Conservation (phyloP, 1,284 basidiomycete genomes). For the Singerocomus inundabilis region DNA sequence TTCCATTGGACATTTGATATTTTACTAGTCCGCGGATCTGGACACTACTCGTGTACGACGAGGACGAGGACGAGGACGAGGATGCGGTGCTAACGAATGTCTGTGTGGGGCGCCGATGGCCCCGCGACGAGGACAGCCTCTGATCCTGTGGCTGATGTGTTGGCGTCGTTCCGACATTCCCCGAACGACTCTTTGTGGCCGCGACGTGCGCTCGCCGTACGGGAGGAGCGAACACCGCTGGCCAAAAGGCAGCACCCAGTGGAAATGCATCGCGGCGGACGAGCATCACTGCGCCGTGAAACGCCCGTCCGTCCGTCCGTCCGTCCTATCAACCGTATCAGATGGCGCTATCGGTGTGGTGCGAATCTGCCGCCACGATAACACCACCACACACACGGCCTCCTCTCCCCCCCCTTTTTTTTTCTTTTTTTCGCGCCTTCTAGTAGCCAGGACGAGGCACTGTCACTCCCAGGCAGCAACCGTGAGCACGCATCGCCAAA, state of each 20-base stretch:
- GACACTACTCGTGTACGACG: background rate
- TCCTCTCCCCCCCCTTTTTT: too few species aligned
- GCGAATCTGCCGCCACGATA: slow-evolving; percentile 16
- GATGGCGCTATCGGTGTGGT: slow-evolving; percentile 21
- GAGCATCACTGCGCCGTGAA: slow-evolving; percentile 24
- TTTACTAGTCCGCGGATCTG: slow-evolving; percentile 26
- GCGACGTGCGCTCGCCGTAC: too few species aligned
- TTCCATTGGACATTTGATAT: slow-evolving; percentile 12
- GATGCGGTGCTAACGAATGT: background rate
- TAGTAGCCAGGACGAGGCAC: too few species aligned
- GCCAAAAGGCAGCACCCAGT: slow-evolving; percentile 2
- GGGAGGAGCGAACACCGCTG: background rate
- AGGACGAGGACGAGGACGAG: too few species aligned
- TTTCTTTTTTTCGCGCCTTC: too few species aligned
- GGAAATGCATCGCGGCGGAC: slow-evolving; percentile 27
- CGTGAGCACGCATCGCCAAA: too few species aligned
- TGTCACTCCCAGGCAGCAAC: too few species aligned
- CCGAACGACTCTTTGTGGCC: too few species aligned
- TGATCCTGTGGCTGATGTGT: slow-evolving; percentile 15
- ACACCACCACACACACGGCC: background rate
- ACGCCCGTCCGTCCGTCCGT: slow-evolving; percentile 10
- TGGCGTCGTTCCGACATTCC: too few species aligned
- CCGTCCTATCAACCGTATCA: slow-evolving; percentile 31
- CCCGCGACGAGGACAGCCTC: slow-evolving; percentile 8
- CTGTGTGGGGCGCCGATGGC: slow-evolving; percentile 5